These are phyloP conservation scores for Termitomyces sp. DNA, from an alignment of 768 basidiomycete genomes.

Conservation along the genomic window DNA sequence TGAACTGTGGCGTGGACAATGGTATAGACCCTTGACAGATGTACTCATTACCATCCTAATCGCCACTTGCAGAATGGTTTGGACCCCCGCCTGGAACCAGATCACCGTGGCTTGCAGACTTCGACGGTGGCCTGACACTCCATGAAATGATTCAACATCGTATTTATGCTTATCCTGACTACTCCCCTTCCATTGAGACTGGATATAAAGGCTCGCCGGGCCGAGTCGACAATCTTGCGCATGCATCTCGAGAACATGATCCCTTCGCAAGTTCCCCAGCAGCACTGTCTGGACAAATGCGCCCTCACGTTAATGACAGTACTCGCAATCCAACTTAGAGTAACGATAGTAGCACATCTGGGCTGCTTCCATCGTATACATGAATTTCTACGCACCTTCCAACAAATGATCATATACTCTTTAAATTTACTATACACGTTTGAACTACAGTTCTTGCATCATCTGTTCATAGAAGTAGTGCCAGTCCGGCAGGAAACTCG, in stretches of 20 bases:
- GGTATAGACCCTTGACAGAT: neutral
- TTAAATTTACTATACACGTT: too few relatives aligned
- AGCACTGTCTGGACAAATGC: neutral
- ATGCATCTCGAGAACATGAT: neutral
- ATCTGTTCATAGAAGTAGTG: too few relatives aligned
- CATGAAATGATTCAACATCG: neutral
- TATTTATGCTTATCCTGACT: neutral
- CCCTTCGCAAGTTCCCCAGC: neutral
- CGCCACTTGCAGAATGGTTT: conserved; percentile 1
- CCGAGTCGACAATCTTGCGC: neutral
- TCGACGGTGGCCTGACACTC: neutral
- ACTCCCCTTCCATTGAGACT: neutral
- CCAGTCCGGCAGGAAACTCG: too few relatives aligned
- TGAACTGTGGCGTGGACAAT: neutral
- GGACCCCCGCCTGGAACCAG: conserved; percentile 6
- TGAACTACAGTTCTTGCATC: too few relatives aligned
- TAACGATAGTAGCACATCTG: neutral
- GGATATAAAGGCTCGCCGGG: neutral
- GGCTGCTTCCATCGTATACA: neutral
- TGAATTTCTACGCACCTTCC: too few relatives aligned
- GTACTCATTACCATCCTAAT: neutral
- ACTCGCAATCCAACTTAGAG: neutral
- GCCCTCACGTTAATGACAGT: neutral
- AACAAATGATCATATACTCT: too few relatives aligned
- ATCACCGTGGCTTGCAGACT: conserved; percentile 3